A percentile compares a stretch with the other conserved stretches of the same genome.
Evolutionary conservation across 2,329 filamentous ascomycete species (phyloP).

Genomic region (Alternaria sp.): DNA sequence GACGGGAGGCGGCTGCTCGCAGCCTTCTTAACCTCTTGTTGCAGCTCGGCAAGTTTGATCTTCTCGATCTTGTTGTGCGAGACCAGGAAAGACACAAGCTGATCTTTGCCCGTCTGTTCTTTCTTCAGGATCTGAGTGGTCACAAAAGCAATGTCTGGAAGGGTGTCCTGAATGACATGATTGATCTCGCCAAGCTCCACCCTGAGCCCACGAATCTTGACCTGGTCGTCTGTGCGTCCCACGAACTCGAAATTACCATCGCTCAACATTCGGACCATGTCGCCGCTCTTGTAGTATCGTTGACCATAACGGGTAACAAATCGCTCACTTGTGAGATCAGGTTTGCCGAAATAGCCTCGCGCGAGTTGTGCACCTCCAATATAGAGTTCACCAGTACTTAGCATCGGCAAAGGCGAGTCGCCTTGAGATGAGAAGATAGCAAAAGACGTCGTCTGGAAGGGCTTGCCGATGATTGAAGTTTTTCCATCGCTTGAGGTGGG

Average conservation of each 20-base stretch:
- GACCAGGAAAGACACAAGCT: constrained; percentile 50
- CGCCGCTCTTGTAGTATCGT: constrained; percentile 51
- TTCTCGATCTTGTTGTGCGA: constrained; percentile 3
- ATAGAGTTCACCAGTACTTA: constrained; percentile 56
- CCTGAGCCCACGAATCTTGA: constrained; percentile 52
- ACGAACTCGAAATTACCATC: constrained; percentile 53
- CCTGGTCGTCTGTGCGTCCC: constrained; percentile 51
- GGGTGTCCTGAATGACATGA: constrained; percentile 35
- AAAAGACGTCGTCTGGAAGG: constrained; percentile 54
- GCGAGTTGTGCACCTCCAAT: constrained; percentile 59
- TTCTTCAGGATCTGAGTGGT: constrained; percentile 46
- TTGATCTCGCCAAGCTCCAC: constrained; percentile 53
- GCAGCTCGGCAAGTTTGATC: constrained; percentile 27
- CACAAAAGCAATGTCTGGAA: constrained; percentile 34
- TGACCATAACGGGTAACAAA: constrained; percentile 44
- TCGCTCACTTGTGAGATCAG: constrained; percentile 40
- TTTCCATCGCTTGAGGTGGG: constrained; percentile 40
- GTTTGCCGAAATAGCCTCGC: constrained; percentile 54
- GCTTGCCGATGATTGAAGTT: constrained; percentile 53
- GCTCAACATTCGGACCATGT: constrained; percentile 50
- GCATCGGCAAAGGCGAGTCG: constrained; percentile 46
- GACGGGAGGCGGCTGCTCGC: constrained; percentile 40
- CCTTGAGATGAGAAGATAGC: constrained; percentile 45
- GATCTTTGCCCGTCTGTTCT: constrained; percentile 37
- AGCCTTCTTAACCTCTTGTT: constrained; percentile 23